Base-by-base conservation (phyloP, 352 stramenopile species). In the Albugo laibachii region DNA sequence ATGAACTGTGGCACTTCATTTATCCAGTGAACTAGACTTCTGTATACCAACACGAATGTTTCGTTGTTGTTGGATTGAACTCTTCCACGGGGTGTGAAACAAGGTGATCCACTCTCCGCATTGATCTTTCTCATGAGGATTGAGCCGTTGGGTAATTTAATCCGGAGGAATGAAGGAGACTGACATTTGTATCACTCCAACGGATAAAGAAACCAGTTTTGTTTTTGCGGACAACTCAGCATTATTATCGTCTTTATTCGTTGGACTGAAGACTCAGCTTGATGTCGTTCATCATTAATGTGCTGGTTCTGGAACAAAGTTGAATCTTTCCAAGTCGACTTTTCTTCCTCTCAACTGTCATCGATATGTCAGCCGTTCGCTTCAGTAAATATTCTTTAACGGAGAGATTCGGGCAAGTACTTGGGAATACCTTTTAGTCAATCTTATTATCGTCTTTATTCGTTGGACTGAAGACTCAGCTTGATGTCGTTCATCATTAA, bases 151-250 rank as follows among this genome's bases (percentile, higher is more conserved):
- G 44, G 42, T 10, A 36, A 41, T 3, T 46, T 55, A 41, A 34
- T 55, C 2, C 41, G 50, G 14, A 14, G 15, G n/a, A 44, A 50
- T n/a, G 36, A 42, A n/a, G 38, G 20, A 24, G n/a, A 3, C 16
- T 24, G 38, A 8, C 8, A 24, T 43, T 19, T 43, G 38, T 43
- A 19, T 43, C 16, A 43, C 16, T 43, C 16, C 38, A 43, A 24
- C 8, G 16, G 16, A 43, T 24, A 43, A 3, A 19, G 3, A 3
- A 24, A 43, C 38, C 16, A 43, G 38, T 24, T 34, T 45, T 3
- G 51, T 56, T 43, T 56, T 53, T 31, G 51, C 51, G 13, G 51
- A 56, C 20, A 43, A 56, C 37, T 53, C 51, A 16, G 52, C 45
- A 3, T n/a, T 56, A 13, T 40, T 56, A 13, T 41, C 34, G 11